Conservation (phyloP, 2,329 filamentous ascomycete genomes). For the Amylocarpus encephaloides region DNA sequence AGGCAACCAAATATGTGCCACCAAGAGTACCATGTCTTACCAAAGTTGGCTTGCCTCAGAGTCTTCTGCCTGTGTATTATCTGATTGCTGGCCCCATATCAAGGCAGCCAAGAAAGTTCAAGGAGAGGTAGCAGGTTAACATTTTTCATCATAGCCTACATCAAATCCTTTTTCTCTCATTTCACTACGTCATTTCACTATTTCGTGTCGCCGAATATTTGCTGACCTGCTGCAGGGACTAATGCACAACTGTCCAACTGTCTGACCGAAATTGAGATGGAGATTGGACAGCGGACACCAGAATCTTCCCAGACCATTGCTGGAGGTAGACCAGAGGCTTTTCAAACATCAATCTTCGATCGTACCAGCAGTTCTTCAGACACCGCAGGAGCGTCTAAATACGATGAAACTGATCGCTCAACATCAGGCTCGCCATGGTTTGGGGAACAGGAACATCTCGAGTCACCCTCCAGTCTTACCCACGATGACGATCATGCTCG, state of each 20-base stretch:
- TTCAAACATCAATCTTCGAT: slow-evolving; percentile 44
- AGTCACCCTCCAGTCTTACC: slow-evolving; percentile 4
- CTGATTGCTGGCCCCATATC: too few relatives aligned
- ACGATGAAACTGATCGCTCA: slow-evolving; percentile 9
- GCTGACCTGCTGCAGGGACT: slow-evolving; percentile 13
- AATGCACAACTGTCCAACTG: slow-evolving; percentile 33
- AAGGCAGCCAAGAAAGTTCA: too few relatives aligned
- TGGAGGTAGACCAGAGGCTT: slow-evolving; percentile 30
- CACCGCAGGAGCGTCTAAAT: slow-evolving; percentile 36
- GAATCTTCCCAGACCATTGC: slow-evolving; percentile 35
- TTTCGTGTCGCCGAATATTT: not conserved
- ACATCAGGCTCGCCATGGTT: not conserved
- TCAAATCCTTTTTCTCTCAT: not conserved
- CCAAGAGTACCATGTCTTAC: too few relatives aligned
- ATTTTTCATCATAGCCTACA: not conserved
- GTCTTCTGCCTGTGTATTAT: too few relatives aligned
- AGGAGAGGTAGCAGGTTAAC: too few relatives aligned
- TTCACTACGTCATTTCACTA: not conserved
- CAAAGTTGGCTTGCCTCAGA: too few relatives aligned
- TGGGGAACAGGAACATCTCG: not conserved
- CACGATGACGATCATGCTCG: slow-evolving; percentile 17
- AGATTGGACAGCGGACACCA: slow-evolving; percentile 40
- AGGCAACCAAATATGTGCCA: too few relatives aligned
- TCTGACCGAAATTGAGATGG: slow-evolving; percentile 35
- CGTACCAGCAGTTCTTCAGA: slow-evolving; percentile 44